phyloP scores from a whole-genome alignment of 1,139 yeast species.

The Suhomyces atakaporum region DNA sequence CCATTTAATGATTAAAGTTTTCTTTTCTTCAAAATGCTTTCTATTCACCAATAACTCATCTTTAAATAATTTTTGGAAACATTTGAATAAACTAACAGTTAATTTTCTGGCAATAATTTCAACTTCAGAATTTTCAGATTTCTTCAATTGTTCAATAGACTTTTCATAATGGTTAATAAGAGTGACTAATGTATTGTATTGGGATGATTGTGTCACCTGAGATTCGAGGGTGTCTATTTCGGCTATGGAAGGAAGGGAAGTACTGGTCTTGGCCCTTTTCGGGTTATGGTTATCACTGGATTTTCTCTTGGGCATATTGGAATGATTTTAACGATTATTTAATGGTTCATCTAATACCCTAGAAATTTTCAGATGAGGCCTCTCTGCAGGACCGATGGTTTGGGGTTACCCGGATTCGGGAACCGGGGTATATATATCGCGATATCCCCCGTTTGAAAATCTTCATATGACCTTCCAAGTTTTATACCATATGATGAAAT shows the following conservation, averaged over 20 bases:
- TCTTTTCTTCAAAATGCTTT: constrained; percentile 46
- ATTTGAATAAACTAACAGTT: constrained; percentile 52
- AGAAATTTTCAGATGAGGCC: constrained; percentile 12
- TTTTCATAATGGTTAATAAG: constrained; percentile 42
- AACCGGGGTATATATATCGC: constrained; percentile 17
- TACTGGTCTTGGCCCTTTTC: constrained; percentile 7
- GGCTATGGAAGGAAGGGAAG: constrained; percentile 21
- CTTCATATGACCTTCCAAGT: constrained; percentile 56
- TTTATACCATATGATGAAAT: constrained; percentile 62
- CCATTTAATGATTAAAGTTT: constrained; percentile 59
- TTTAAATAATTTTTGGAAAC: constrained; percentile 58
- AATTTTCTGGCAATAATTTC: constrained; percentile 49
- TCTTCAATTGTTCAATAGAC: constrained; percentile 24
- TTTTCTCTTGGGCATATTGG: constrained; percentile 13
- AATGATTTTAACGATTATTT: background rate
- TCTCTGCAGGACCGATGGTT: constrained; percentile 4
- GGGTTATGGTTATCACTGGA: constrained; percentile 4
- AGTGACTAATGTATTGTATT: constrained; percentile 54
- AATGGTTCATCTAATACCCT: constrained; percentile 8
- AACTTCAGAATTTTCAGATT: constrained; percentile 24
- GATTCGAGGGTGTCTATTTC: constrained; percentile 35
- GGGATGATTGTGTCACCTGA: constrained; percentile 29
- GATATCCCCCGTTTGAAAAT: constrained; percentile 16
- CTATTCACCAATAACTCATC: constrained; percentile 46
- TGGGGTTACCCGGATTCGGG: constrained; percentile 23